phyloP scores from a whole-genome alignment of 495 filamentous ascomycete genomes.

The Daldinia caldariorum region DNA sequence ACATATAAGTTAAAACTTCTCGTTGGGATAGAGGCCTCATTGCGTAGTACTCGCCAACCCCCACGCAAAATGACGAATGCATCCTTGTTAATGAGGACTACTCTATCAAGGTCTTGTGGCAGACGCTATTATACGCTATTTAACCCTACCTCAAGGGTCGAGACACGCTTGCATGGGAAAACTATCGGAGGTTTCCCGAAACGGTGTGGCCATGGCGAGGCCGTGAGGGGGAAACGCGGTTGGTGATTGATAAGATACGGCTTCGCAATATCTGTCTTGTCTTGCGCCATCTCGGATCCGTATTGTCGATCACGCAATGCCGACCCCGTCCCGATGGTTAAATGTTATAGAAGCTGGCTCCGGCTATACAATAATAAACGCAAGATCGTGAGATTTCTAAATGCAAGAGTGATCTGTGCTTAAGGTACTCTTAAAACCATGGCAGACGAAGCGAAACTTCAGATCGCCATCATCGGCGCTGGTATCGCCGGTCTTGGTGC shows the following conservation, averaged over 20 bases:
- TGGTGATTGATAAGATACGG: constrained; percentile 23
- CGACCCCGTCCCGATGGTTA: constrained; percentile 24
- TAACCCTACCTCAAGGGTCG: background rate
- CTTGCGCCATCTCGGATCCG: constrained; percentile 36
- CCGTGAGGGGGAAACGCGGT: constrained; percentile 19
- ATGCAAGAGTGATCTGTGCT: too few species aligned
- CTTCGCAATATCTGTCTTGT: constrained; percentile 26
- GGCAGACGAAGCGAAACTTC: constrained; percentile 36
- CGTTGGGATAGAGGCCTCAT: background rate
- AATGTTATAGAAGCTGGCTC: background rate
- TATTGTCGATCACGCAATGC: constrained; percentile 20
- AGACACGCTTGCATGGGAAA: constrained; percentile 13
- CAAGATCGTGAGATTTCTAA: background rate
- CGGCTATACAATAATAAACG: background rate
- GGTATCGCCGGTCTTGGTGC: constrained; percentile 61
- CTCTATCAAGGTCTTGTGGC: constrained; percentile 20
- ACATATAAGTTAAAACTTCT: constrained; percentile 17
- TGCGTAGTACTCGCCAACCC: constrained; percentile 15
- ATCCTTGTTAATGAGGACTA: constrained; percentile 17
- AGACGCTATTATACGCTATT: background rate
- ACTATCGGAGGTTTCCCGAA: constrained; percentile 14
- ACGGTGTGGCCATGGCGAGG: background rate
- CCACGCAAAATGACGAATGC: constrained; percentile 31
- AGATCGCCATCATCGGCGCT: constrained; percentile 58
- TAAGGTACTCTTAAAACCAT: background rate